Conservation (phyloP, 2,329 filamentous ascomycete species). For the Fusarium sp. region DNA sequence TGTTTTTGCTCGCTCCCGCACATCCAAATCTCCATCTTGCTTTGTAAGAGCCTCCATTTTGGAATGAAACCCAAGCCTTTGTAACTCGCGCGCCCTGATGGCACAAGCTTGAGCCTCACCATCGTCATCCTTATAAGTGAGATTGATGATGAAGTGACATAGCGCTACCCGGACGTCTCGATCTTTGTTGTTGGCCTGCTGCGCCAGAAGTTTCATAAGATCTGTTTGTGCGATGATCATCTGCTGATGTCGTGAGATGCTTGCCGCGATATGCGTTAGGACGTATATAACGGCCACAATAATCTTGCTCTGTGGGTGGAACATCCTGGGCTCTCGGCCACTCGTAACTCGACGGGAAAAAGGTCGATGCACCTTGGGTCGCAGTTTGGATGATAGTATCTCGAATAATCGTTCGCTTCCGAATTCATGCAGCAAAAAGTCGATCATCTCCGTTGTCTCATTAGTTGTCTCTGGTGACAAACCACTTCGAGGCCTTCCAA, state of each 20-base stretch:
- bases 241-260: conserved; percentile 79
- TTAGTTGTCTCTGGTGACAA: conserved; percentile 58
- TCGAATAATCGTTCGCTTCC: conserved; percentile 82
- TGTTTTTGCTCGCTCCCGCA: conserved; percentile 83
- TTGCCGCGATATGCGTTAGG: conserved; percentile 88
- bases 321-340: conserved; percentile 57
- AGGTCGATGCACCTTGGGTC: conserved; percentile 65
- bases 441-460: conserved; percentile 78
- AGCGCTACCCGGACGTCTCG: conserved; percentile 79
- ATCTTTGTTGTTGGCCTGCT: conserved; percentile 77
- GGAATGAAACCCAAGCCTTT: conserved; percentile 74
- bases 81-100: conserved; percentile 74
- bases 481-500: conserved; percentile 67
- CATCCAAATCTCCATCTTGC: conserved; percentile 80
- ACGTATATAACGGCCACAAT: conserved; percentile 82
- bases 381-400: conserved; percentile 81
- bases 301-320: conserved; percentile 73
- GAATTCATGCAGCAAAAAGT: conserved; percentile 79
- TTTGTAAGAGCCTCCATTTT: conserved; percentile 69
- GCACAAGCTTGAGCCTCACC: conserved; percentile 71
- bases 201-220: conserved; percentile 76
- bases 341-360: conserved; percentile 56
- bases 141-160: conserved; percentile 85
- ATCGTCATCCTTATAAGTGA: conserved; percentile 83
- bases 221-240: conserved; percentile 79